Base-by-base conservation (phyloP, 2,329 filamentous ascomycete species). In the Tolypocladium guangdongense region DNA sequence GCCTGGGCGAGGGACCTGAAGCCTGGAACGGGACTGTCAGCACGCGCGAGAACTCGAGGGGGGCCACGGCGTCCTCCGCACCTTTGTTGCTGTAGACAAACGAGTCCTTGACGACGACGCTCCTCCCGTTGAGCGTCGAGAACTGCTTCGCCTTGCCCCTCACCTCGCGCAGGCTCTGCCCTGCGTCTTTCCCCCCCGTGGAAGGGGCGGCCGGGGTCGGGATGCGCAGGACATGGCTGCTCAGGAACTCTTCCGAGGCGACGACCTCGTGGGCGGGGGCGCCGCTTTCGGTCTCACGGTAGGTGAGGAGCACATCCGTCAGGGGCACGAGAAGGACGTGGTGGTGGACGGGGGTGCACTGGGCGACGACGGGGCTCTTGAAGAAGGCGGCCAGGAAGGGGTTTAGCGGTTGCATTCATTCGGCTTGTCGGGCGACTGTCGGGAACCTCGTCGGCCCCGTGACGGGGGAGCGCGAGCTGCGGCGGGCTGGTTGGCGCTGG, bases 351-450 rank as follows among this genome's bases (percentile, higher is more conserved):
- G 93, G 91, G 58, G 86, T 83, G 78, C 93, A 97, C 84, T 97
- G 92, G 65, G 87, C 78, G 63, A 88, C 87, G 68, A 96, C 81
- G 71, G 89, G 84, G 82, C 90, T 97, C 78, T 90, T 90, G 81
- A 96, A 96, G 84, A 99, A 97, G 80, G 92, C 90, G 78, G 88
- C 86, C 72, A 99, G 81, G 75, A 96, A 97, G 71, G 93, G 93
- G 76, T 99, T 99, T 84, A 97, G 81, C 77, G 93, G 90, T 86
- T 91, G 91, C 91, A 96, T 96, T 72, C 70, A 71, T 66, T 70
- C 69, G 68, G 62, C 66, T 68, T 63, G 58, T 53, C 55, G 52
- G 53, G 53, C 58, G 58, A 61, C 54, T 54, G 58, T 60, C 53
- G 63, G 59, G 58, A 61, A 59, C 54, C 55, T 62, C 58, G 55